phyloP scores from a whole-genome alignment of 768 basidiomycete species.

The Lenzites betulinus region DNA sequence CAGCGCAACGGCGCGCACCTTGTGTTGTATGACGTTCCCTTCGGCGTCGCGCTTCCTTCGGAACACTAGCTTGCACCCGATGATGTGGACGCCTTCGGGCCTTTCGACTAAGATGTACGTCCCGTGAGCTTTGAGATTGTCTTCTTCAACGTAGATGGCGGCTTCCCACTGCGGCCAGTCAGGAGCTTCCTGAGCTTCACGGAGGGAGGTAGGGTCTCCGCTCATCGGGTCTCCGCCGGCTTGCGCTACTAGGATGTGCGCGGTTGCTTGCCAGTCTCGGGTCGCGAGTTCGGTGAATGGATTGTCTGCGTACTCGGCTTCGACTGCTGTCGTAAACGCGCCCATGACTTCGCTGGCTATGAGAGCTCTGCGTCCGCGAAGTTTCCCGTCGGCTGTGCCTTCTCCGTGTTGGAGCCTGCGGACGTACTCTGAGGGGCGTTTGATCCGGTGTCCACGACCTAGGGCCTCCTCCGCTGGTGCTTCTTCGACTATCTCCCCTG shows the following conservation, averaged over 20 bases:
- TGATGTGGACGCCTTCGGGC: slow-evolving; percentile 11
- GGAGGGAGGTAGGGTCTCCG: background rate
- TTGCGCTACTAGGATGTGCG: background rate
- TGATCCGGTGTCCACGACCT: background rate
- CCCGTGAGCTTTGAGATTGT: background rate
- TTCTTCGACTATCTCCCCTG: background rate
- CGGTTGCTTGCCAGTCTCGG: too few species aligned
- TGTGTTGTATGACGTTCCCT: slow-evolving; percentile 22
- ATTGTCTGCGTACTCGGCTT: background rate
- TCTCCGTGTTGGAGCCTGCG: background rate
- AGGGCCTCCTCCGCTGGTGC: background rate
- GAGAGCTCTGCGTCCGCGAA: too few species aligned
- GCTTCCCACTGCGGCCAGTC: background rate
- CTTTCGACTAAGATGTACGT: slow-evolving; percentile 12
- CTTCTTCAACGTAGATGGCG: slow-evolving; percentile 19
- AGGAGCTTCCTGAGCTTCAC: slow-evolving; percentile 27
- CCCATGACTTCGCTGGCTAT: background rate
- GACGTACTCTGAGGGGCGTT: background rate
- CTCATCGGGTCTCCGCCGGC: background rate
- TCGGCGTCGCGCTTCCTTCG: slow-evolving; percentile 28
- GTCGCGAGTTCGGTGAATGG: background rate
- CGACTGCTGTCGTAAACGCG: background rate
- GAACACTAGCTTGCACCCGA: slow-evolving; percentile 27
- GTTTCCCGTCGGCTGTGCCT: background rate
- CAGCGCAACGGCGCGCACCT: slow-evolving; percentile 31